phyloP scores from a whole-genome alignment of 2,329 filamentous ascomycete species.

The Trichothecium sympodiale region DNA sequence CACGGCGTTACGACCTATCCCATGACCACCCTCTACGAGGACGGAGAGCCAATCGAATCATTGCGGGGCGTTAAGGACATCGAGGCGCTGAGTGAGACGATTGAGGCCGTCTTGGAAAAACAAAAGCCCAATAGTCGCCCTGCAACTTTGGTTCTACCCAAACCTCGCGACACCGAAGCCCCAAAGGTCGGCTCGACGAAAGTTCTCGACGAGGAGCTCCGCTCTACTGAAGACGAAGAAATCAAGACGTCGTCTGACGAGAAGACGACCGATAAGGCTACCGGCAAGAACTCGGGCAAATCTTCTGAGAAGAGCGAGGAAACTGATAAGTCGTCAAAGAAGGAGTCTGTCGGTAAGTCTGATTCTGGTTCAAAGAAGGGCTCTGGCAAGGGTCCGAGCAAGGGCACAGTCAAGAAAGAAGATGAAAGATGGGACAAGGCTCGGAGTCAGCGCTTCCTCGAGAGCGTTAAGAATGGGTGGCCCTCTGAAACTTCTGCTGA shows the following conservation, averaged over 20 bases:
- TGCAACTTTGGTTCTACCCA: conserved; percentile 54
- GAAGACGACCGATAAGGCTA: not conserved
- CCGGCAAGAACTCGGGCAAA: not conserved
- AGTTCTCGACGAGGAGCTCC: not conserved
- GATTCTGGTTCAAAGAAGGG: not conserved
- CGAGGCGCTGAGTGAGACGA: conserved; percentile 50
- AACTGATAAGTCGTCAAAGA: conserved; percentile 1
- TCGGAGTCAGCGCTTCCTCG: conserved; percentile 6
- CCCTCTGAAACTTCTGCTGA: conserved; percentile 6
- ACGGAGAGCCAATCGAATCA: conserved; percentile 56
- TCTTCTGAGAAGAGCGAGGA: not conserved
- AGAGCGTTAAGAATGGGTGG: conserved; percentile 7
- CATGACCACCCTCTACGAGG: conserved; percentile 67
- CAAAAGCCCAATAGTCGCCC: conserved; percentile 74
- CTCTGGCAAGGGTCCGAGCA: not conserved
- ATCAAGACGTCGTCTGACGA: not conserved
- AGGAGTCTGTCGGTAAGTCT: conserved; percentile 4
- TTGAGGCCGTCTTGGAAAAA: conserved; percentile 68
- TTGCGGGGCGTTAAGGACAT: conserved; percentile 60
- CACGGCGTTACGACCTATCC: conserved; percentile 63
- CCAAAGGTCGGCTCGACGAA: conserved; percentile 12
- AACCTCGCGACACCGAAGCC: conserved; percentile 49
- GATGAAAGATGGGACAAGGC: conserved; percentile 7
- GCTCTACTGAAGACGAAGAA: not conserved
- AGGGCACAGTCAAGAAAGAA: not conserved